Conservation (phyloP, 2,329 filamentous ascomycete species). For the Alternaria infectoria region DNA sequence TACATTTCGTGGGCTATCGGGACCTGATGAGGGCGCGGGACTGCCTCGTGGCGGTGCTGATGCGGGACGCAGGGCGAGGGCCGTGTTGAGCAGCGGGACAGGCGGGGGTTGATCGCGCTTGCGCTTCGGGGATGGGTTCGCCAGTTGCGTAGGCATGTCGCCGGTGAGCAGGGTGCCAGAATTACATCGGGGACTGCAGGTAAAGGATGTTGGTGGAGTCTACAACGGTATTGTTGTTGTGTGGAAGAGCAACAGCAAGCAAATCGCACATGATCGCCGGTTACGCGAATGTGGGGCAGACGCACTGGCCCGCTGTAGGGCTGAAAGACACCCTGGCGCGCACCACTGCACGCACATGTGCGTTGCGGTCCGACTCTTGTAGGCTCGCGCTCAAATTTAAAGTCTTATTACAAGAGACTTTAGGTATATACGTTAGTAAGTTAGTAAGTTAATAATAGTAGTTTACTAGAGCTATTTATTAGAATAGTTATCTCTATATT, state of each 20-base stretch:
- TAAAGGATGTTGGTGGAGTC: conserved; percentile 1
- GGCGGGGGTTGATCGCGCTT: conserved; percentile 44
- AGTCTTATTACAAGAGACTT: too few species aligned
- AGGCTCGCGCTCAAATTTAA: too few species aligned
- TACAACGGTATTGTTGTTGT: conserved; percentile 5
- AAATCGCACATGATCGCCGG: conserved; percentile 20
- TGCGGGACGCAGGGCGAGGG: conserved; percentile 37
- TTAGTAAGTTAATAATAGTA: too few species aligned
- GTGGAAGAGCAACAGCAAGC: conserved; percentile 2
- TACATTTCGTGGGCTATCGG: conserved; percentile 43
- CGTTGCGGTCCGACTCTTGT: conserved; percentile 15
- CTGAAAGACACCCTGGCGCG: conserved; percentile 20
- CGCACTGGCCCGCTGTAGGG: conserved; percentile 26
- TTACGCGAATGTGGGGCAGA: conserved; percentile 28
- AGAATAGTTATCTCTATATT: too few species aligned
- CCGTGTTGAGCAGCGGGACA: conserved; percentile 42
- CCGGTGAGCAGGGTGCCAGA: conserved; percentile 16
- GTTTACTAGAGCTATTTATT: too few species aligned
- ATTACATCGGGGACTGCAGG: conserved; percentile 36
- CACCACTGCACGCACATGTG: conserved; percentile 10
- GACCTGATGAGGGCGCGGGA: conserved; percentile 28
- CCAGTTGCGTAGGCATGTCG: conserved; percentile 45
- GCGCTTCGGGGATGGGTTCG: conserved; percentile 47
- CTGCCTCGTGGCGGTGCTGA: conserved; percentile 33
- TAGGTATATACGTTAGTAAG: too few species aligned